Evolutionary conservation across 2,329 filamentous ascomycete species (phyloP).

Genomic region (Aspergillus fructus): DNA sequence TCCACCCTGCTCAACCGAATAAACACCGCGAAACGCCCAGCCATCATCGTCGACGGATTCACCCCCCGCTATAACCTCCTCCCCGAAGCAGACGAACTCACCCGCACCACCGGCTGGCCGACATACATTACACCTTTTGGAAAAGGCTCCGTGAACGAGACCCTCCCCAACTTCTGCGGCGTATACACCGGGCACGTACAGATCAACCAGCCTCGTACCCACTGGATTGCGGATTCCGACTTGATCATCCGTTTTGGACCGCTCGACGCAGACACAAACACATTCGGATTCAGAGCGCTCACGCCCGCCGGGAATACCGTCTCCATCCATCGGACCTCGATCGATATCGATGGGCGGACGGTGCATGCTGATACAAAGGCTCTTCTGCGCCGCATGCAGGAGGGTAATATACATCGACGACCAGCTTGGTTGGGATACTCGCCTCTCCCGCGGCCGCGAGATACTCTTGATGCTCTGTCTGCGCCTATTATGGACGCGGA

Average conservation of each 20-base stretch:
- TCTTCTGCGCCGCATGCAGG: background rate
- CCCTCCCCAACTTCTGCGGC: background rate
- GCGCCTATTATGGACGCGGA: fast-evolving
- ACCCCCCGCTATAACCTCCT: background rate
- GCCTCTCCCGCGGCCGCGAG: background rate
- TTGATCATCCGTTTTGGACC: background rate
- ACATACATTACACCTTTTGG: background rate
- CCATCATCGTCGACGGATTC: background rate
- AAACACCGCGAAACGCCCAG: background rate
- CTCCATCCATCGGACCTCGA: background rate
- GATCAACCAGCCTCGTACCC: no score
- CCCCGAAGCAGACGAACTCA: background rate
- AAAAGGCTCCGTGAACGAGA: background rate
- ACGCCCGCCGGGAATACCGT: background rate
- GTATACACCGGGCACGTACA: background rate
- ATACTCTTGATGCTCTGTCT: background rate
- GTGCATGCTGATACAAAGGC: background rate
- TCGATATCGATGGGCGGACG: background rate
- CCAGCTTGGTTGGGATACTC: fast-evolving
- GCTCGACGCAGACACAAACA: background rate
- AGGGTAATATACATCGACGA: background rate
- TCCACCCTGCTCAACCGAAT: background rate
- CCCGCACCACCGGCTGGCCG: background rate
- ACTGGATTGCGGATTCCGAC: background rate
- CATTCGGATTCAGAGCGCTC: background rate